These are phyloP conservation scores for Solanum lycopersicoides DNA, from an alignment of 257 asterid species.

Conservation along the genomic window DNA sequence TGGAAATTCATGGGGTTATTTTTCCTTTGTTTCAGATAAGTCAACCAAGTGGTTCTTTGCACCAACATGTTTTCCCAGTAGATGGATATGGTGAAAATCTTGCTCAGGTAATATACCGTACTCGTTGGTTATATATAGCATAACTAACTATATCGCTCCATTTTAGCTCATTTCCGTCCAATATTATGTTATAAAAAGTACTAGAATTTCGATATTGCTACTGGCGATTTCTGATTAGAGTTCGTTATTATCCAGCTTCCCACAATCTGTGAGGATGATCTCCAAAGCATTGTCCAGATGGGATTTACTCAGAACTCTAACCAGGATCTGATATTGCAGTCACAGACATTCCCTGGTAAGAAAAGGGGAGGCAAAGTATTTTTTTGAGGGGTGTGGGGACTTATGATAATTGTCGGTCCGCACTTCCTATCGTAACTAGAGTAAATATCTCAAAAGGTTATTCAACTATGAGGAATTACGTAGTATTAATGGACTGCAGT, in stretches of 20 bases:
- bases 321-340: constrained; percentile 3
- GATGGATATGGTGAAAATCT: constrained; percentile 40
- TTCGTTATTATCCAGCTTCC: constrained; percentile 39
- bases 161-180: background rate
- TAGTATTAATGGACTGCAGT: too few relatives aligned
- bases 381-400: too few relatives aligned
- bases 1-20: background rate
- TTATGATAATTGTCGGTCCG: background rate
- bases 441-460: background rate
- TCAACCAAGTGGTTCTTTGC: constrained; percentile 36
- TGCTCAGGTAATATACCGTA: constrained; percentile 35
- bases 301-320: constrained; percentile 41
- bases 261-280: constrained; percentile 60
- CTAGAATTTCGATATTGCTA: background rate
- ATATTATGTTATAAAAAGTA: too few relatives aligned
- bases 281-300: constrained; percentile 89
- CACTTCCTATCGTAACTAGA: background rate
- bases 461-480: too few relatives aligned
- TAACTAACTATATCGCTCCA: background rate
- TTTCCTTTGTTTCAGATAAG: constrained; percentile 23
- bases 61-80: constrained; percentile 47
- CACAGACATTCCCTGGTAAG: constrained; percentile 48
- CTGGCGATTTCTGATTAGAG: background rate
- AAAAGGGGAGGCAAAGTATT: background rate
- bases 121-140: background rate